Evolutionary conservation across 2,329 filamentous ascomycete genomes (phyloP).

Genomic region (Fonsecaea multimorphosa): DNA sequence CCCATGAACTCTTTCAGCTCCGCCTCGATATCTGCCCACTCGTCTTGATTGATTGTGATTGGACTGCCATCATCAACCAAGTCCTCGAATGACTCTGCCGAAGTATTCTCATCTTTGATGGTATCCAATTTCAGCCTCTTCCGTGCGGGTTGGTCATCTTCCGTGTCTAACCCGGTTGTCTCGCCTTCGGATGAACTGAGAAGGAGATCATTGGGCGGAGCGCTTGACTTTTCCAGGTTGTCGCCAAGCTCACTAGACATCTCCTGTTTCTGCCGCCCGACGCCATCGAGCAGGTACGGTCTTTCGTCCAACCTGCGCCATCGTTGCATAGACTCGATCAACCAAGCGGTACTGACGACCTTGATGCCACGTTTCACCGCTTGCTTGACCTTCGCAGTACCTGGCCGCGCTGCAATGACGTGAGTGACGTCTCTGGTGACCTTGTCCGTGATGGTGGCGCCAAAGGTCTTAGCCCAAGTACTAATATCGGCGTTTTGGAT

Average conservation of each 20-base stretch:
- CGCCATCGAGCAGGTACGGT: slow-evolving; percentile 75
- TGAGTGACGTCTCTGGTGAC: slow-evolving; percentile 57
- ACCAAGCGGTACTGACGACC: slow-evolving; percentile 91
- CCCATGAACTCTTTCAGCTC: slow-evolving; percentile 76
- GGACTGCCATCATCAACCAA: slow-evolving; percentile 42
- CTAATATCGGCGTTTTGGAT: slow-evolving; percentile 84
- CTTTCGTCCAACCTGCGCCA: slow-evolving; percentile 82
- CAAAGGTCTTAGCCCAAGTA: slow-evolving; percentile 84
- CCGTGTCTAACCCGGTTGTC: slow-evolving; percentile 34
- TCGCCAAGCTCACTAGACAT: slow-evolving; percentile 41
- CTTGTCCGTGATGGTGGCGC: slow-evolving; percentile 63
- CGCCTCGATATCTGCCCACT: slow-evolving; percentile 70
- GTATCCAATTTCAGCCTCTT: slow-evolving; percentile 44
- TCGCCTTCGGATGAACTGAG: slow-evolving; percentile 48
- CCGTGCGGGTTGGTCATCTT: slow-evolving; percentile 35
- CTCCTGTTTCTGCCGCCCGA: slow-evolving; percentile 50
- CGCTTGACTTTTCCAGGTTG: slow-evolving; percentile 54
- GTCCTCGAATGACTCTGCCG: slow-evolving; percentile 53
- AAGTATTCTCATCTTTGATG: slow-evolving; percentile 50
- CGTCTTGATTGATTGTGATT: slow-evolving; percentile 65
- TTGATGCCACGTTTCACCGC: slow-evolving; percentile 82
- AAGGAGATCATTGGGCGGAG: slow-evolving; percentile 29
- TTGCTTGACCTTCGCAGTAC: slow-evolving; percentile 89
- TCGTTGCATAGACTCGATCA: slow-evolving; percentile 79
- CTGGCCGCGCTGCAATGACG: slow-evolving; percentile 63